phyloP scores from a whole-genome alignment of 2,329 filamentous ascomycete species.

The Xylariaceae sp. region DNA sequence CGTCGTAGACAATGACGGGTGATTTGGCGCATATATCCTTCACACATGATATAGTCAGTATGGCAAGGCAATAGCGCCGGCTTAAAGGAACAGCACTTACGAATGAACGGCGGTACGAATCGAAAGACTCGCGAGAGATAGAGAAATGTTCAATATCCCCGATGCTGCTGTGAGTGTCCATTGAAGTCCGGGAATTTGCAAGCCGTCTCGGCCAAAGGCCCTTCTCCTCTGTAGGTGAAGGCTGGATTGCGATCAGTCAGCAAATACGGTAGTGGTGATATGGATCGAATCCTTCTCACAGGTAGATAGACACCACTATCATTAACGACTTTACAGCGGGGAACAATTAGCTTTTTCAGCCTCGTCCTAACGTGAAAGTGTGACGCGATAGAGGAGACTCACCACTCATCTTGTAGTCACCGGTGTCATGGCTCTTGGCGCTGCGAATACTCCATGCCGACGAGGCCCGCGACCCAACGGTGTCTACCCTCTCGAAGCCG shows the following conservation, averaged over 20 bases:
- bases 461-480: conserved; percentile 65
- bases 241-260: conserved; percentile 54
- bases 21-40: conserved; percentile 88
- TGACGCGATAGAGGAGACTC: conserved; percentile 44
- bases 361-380: background rate
- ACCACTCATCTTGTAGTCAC: conserved; percentile 84
- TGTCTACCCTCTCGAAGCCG: conserved; percentile 67
- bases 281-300: conserved; percentile 56
- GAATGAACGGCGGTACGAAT: conserved; percentile 94
- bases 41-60: conserved; percentile 13
- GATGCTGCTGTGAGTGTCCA: conserved; percentile 62
- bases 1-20: conserved; percentile 68
- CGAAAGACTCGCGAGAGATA: conserved; percentile 95
- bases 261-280: conserved; percentile 26
- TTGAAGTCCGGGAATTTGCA: conserved; percentile 59
- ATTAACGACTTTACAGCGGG: conserved; percentile 76
- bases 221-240: conserved; percentile 88
- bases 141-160: conserved; percentile 91
- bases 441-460: conserved; percentile 67
- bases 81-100: conserved; percentile 59
- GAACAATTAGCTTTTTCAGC: conserved; percentile 26
- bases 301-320: conserved; percentile 95
- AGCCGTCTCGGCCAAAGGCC: conserved; percentile 72
- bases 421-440: conserved; percentile 65
- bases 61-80: background rate